These are phyloP conservation scores for Detonula confervacea DNA, from an alignment of 352 stramenopile species.

Conservation along the genomic window DNA sequence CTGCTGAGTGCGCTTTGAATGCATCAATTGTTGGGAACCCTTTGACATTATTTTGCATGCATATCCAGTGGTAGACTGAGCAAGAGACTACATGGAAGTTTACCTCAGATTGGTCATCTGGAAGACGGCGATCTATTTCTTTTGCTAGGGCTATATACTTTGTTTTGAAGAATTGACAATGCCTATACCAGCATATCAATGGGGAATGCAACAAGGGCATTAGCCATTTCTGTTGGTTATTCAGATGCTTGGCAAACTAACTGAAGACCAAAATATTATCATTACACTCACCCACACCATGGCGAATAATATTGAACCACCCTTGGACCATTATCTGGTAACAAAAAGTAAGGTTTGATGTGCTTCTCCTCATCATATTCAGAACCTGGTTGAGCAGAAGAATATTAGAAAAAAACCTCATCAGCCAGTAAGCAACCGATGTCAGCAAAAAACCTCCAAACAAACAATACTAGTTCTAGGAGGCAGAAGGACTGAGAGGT, in stretches of 20 bases:
- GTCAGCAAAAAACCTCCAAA: too few relatives aligned
- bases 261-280: background rate
- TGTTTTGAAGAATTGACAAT: conserved; percentile 58
- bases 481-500: too few relatives aligned
- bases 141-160: conserved; percentile 54
- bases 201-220: background rate
- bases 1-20: conserved; percentile 40
- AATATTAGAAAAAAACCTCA: too few relatives aligned
- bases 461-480: too few relatives aligned
- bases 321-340: conserved; percentile 34
- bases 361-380: conserved; percentile 48
- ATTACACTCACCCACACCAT: conserved; percentile 55
- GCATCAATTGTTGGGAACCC: conserved; percentile 49
- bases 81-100: conserved; percentile 63
- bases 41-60: conserved; percentile 46
- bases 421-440: too few relatives aligned
- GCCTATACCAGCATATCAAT: conserved; percentile 14
- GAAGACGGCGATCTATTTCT: conserved; percentile 42
- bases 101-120: conserved; percentile 33
- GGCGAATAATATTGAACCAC: conserved; percentile 61
- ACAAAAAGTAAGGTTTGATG: conserved; percentile 54
- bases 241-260: background rate
- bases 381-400: background rate
- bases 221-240: background rate
- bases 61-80: conserved; percentile 59